Evolutionary conservation across 345 rosid species (phyloP).

Genomic region (Eucalyptus pauciflora): DNA sequence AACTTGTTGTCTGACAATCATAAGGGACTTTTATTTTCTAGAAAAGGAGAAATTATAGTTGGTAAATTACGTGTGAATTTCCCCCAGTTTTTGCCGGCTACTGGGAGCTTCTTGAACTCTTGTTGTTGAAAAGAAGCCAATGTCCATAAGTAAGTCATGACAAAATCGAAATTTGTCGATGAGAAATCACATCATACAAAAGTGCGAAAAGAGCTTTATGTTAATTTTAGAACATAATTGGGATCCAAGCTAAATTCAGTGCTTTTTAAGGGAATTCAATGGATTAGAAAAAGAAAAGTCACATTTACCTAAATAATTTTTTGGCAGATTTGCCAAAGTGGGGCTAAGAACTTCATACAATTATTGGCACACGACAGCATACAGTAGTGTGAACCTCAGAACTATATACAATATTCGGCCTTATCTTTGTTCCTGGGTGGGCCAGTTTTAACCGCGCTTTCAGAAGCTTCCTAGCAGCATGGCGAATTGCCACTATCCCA

Average conservation of each 20-base stretch:
- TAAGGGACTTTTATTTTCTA: neutral
- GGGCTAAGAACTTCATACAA: too few species aligned
- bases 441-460: neutral
- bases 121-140: neutral
- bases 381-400: neutral
- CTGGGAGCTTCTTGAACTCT: neutral
- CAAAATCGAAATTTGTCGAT: too few species aligned
- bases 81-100: neutral
- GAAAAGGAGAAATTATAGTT: neutral
- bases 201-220: neutral
- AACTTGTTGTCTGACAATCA: neutral
- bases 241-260: fast-evolving
- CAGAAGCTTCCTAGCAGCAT: neutral
- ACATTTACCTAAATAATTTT: neutral
- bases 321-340: neutral
- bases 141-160: fast-evolving
- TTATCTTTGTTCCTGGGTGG: fast-evolving
- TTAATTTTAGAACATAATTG: neutral
- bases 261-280: neutral
- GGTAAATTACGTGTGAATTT: neutral
- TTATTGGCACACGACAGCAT: too few species aligned
- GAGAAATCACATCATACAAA: neutral
- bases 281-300: neutral
- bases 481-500: neutral
- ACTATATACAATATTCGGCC: neutral